Evolutionary conservation across 352 stramenopile genomes (phyloP).

Genomic region (Globisporangium paddicum): DNA sequence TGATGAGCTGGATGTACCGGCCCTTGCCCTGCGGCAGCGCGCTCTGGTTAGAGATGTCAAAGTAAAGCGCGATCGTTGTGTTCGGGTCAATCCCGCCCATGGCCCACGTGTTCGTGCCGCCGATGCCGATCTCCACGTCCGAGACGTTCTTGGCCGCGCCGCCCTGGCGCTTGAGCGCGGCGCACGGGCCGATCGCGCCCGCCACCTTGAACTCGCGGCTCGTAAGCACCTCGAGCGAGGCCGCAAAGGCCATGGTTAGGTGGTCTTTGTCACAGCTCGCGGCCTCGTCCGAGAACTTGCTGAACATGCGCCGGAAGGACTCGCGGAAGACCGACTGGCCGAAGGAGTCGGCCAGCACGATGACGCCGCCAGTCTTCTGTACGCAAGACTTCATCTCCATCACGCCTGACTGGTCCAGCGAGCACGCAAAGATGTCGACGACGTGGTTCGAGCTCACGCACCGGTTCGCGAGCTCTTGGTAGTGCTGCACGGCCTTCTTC

Average conservation of each 20-base stretch:
- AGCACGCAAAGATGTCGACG: constrained; percentile 99
- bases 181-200: constrained; percentile 96
- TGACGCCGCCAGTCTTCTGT: constrained; percentile 98
- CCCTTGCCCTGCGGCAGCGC: constrained; percentile 81
- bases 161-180: constrained; percentile 94
- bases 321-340: constrained; percentile 99
- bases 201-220: constrained; percentile 98
- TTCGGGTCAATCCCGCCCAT: constrained; percentile 96
- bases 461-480: constrained; percentile 93
- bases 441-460: constrained; percentile 92
- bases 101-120: constrained; percentile 92
- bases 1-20: constrained; percentile 98
- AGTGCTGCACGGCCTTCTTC: constrained; percentile 95
- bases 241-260: constrained; percentile 95
- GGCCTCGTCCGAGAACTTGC: constrained; percentile 93
- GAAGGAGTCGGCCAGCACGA: constrained; percentile 98
- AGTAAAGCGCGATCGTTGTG: constrained; percentile 99
- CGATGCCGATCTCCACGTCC: constrained; percentile 95
- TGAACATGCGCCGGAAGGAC: constrained; percentile 97
- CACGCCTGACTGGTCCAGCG: constrained; percentile 96
- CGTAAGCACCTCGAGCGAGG: constrained; percentile 96
- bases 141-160: constrained; percentile 89
- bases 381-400: constrained; percentile 98
- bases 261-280: constrained; percentile 93
- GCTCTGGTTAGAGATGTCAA: constrained; percentile 94